phyloP scores from a whole-genome alignment of 345 rosid species.

The Lagerstroemia speciosa region DNA sequence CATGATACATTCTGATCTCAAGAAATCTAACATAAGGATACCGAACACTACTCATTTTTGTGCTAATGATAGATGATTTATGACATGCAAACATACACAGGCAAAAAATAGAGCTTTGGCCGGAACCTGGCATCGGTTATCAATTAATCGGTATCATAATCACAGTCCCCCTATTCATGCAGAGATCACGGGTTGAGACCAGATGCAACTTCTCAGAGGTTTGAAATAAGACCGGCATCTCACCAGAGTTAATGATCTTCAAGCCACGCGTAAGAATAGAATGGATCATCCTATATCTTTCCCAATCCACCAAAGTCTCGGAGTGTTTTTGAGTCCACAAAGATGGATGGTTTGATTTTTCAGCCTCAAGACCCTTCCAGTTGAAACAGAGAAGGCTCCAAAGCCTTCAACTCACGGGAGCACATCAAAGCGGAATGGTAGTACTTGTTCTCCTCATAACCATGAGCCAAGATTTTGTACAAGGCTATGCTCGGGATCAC shows the following conservation, averaged over 20 bases:
- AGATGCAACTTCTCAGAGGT: background rate
- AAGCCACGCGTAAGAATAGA: background rate
- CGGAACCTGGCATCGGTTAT: background rate
- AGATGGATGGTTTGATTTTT: background rate
- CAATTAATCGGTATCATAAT: background rate
- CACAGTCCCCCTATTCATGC: background rate
- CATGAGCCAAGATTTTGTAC: constrained; percentile 23
- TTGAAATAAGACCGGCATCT: background rate
- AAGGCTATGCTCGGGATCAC: constrained; percentile 31
- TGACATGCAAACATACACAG: background rate
- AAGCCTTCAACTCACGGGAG: constrained; percentile 14
- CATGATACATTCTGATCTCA: background rate
- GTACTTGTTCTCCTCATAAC: constrained; percentile 40
- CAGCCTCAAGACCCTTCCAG: background rate
- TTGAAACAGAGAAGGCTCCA: background rate
- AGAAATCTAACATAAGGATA: background rate
- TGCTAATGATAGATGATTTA: background rate
- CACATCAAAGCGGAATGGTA: constrained; percentile 27
- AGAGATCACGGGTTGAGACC: background rate
- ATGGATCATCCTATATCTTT: background rate
- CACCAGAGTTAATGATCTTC: background rate
- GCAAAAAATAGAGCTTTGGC: background rate
- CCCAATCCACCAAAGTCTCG: background rate
- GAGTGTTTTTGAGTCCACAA: background rate
- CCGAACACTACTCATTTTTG: background rate